These are phyloP conservation scores for Naganishia sp. DNA, from an alignment of 1,284 basidiomycete species.

Conservation along the genomic window DNA sequence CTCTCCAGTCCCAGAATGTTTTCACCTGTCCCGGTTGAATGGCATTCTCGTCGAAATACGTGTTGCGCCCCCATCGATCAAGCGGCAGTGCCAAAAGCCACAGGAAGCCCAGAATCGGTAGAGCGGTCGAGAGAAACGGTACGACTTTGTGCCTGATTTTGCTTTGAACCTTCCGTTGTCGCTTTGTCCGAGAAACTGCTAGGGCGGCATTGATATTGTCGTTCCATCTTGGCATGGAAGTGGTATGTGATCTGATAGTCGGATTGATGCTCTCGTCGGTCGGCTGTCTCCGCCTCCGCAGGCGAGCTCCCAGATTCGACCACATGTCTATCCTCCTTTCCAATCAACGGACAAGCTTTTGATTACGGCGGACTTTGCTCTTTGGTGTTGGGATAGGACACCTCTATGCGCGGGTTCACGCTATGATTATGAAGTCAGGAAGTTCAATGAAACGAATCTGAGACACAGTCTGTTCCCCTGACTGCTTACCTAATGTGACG, in stretches of 20 bases:
- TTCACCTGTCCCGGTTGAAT: conserved; percentile 85
- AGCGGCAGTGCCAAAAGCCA: conserved; percentile 76
- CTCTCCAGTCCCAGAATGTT: conserved; percentile 82
- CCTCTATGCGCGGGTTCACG: too few species aligned
- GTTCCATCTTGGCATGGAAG: conserved; percentile 9
- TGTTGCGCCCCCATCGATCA: conserved; percentile 64
- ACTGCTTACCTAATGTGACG: not conserved
- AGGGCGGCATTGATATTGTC: not conserved
- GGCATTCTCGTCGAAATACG: conserved; percentile 91
- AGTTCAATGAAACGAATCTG: conserved; percentile 16
- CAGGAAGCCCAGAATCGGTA: conserved; percentile 66
- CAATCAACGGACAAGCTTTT: too few species aligned
- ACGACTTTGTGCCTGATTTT: not conserved
- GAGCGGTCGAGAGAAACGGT: conserved; percentile 35
- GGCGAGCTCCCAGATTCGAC: not conserved
- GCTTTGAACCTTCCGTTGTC: not conserved
- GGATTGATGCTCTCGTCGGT: not conserved
- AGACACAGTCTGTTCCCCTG: not conserved
- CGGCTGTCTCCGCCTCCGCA: conserved; percentile 2
- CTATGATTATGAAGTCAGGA: too few species aligned
- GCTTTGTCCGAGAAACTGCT: not conserved
- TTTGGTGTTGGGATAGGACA: too few species aligned
- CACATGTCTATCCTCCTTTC: not conserved
- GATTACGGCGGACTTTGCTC: too few species aligned
- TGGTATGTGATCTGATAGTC: not conserved